A percentile compares a stretch with the other conserved stretches of the same genome.
Conservation (phyloP, 2,329 filamentous ascomycete genomes). For the Phyllosticta citriasiana region DNA sequence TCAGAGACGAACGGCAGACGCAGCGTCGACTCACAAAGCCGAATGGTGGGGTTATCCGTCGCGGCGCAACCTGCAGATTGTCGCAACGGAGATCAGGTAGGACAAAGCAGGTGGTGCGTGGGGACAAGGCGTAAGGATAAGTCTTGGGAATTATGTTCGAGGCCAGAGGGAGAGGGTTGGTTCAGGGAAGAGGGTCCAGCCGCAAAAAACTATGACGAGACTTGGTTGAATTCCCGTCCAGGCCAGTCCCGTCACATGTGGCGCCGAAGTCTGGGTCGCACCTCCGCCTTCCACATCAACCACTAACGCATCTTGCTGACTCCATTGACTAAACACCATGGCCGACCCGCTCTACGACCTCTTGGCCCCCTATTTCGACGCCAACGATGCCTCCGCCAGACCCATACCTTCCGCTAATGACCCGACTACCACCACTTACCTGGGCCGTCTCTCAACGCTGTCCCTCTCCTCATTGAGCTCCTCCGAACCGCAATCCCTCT, state of each 20-base stretch:
- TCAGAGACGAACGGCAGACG: neutral
- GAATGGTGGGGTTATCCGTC: neutral
- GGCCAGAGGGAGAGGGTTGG: neutral
- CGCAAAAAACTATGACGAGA: neutral
- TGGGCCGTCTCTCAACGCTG: slow-evolving; percentile 67
- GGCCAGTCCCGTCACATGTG: neutral
- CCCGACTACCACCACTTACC: slow-evolving; percentile 55
- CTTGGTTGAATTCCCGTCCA: neutral
- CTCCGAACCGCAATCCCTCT: slow-evolving; percentile 68
- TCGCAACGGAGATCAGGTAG: neutral
- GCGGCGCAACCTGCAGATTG: neutral
- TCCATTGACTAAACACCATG: slow-evolving; percentile 14
- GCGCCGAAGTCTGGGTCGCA: neutral
- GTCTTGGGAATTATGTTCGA: neutral
- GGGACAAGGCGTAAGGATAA: neutral
- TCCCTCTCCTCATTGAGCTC: slow-evolving; percentile 62
- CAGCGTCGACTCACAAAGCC: neutral
- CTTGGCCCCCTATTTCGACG: slow-evolving; percentile 51
- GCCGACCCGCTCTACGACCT: slow-evolving; percentile 65
- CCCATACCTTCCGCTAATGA: slow-evolving; percentile 36
- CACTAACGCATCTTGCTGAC: neutral
- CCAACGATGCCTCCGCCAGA: slow-evolving; percentile 27
- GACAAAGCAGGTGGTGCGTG: neutral
- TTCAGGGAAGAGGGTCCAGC: neutral
- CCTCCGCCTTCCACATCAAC: neutral